A percentile compares a stretch with the other conserved stretches of the same genome.
These are phyloP conservation scores for Pseudogymnoascus sp. DNA, from an alignment of 2,329 filamentous ascomycete species.

Conservation along the genomic window DNA sequence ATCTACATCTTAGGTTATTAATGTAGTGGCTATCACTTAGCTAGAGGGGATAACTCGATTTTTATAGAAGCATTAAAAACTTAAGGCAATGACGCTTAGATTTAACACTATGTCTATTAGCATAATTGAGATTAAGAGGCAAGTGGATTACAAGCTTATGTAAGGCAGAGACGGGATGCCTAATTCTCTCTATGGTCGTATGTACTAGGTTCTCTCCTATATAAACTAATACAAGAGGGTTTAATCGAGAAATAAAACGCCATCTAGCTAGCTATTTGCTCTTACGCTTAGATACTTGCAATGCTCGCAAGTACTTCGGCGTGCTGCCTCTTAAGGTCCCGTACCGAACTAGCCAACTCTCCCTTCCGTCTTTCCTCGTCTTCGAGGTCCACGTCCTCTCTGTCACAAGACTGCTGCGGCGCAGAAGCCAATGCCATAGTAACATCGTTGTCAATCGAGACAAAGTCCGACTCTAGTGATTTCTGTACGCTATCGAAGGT, in stretches of 20 bases:
- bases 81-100: no score
- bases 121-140: no score
- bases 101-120: no score
- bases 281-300: slow-evolving; percentile 6
- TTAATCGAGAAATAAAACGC: background rate
- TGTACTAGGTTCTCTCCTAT: no score
- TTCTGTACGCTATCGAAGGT: slow-evolving; percentile 12
- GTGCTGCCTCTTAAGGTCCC: slow-evolving; percentile 12
- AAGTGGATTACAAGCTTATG: no score
- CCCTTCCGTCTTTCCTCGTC: slow-evolving; percentile 12
- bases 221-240: no score
- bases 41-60: no score
- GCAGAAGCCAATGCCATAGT: slow-evolving; percentile 12
- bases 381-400: background rate
- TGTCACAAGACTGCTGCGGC: background rate
- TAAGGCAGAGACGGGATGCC: no score
- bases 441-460: slow-evolving; percentile 12
- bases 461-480: background rate
- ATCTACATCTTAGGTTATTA: no score
- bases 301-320: slow-evolving; percentile 13
- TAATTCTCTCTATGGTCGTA: no score
- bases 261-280: background rate
- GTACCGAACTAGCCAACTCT: slow-evolving; percentile 12
- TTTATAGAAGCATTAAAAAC: no score
- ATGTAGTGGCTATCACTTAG: no score